phyloP scores from a whole-genome alignment of 176 grass and related monocot species.

The Oryza officinalis region DNA sequence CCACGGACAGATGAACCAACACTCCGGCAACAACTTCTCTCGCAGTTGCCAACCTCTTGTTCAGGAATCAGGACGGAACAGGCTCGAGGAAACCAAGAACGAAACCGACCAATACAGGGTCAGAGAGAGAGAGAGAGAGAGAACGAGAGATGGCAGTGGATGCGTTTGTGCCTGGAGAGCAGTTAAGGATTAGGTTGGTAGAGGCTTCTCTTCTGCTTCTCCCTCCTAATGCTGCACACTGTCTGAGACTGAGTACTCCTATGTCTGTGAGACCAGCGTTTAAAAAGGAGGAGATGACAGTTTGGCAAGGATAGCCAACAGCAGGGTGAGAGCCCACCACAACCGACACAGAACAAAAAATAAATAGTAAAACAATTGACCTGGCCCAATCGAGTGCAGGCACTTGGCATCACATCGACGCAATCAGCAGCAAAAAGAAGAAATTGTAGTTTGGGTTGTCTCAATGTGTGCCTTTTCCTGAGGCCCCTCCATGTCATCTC shows the following conservation, averaged over 20 bases:
- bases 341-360: conserved; percentile 26
- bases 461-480: not conserved
- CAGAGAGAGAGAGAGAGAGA: not conserved
- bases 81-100: conserved; percentile 9
- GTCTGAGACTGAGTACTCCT: not conserved
- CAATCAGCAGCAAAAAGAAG: not conserved
- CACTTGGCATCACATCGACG: conserved; percentile 37
- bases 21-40: not conserved
- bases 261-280: not conserved
- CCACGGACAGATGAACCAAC: not conserved
- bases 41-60: not conserved
- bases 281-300: conserved; percentile 16
- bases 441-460: not conserved
- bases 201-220: not conserved
- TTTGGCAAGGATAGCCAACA: not conserved
- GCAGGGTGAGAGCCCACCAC: conserved; percentile 19
- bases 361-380: not conserved
- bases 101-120: conserved; percentile 24
- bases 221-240: not conserved
- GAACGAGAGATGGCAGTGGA: not conserved
- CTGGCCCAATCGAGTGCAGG: not conserved
- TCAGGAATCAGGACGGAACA: conserved; percentile 1
- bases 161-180: conserved; percentile 10
- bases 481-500: not conserved
- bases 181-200: conserved; percentile 42